A percentile compares a stretch with the other conserved stretches of the same genome.
These are phyloP conservation scores for Cyathus striatus DNA, from an alignment of 768 basidiomycete genomes.

Conservation along the genomic window DNA sequence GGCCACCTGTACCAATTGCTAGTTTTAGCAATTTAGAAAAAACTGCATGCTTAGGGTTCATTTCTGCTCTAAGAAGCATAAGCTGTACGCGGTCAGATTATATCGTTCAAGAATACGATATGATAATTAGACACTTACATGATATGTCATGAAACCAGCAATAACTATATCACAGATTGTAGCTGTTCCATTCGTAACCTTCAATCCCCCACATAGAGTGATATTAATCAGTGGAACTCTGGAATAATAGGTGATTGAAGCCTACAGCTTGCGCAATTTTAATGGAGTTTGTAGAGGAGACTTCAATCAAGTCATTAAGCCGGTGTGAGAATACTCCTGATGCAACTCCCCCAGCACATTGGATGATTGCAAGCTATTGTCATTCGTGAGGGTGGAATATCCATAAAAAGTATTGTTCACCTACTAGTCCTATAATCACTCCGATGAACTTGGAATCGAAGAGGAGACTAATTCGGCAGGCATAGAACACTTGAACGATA, in stretches of 20 bases:
- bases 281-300: neutral
- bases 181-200: neutral
- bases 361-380: neutral
- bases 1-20: slow-evolving; percentile 2
- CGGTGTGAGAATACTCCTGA: neutral
- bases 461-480: slow-evolving; percentile 25
- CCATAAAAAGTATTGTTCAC: neutral
- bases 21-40: slow-evolving; percentile 1
- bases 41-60: neutral
- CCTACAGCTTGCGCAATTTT: neutral
- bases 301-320: neutral
- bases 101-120: slow-evolving; percentile 9
- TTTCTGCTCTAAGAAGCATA: neutral
- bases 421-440: slow-evolving; percentile 4
- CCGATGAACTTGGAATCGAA: slow-evolving; percentile 11
- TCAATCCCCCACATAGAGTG: neutral
- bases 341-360: neutral
- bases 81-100: neutral
- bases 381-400: neutral
- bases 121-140: slow-evolving; percentile 10
- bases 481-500: slow-evolving; percentile 25
- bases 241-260: neutral
- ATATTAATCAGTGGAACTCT: neutral
- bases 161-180: slow-evolving; percentile 5
- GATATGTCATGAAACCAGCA: slow-evolving; percentile 11